Conservation (phyloP, 495 filamentous ascomycete species). For the Penicillium cataractarum region DNA sequence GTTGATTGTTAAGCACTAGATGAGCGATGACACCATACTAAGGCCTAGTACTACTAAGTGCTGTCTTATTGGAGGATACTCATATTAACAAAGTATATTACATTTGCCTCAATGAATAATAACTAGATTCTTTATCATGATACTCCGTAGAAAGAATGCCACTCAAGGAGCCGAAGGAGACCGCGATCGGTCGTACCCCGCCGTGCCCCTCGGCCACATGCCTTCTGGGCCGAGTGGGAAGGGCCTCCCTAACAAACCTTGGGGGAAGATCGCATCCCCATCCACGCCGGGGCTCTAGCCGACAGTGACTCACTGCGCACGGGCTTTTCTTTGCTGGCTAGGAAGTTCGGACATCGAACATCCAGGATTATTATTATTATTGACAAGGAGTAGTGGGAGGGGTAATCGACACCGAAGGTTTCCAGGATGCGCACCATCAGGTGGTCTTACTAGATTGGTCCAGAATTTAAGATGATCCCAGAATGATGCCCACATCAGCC, state of each 20-base stretch:
- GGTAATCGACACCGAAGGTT: neutral
- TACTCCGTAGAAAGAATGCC: neutral
- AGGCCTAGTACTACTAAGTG: too few relatives aligned
- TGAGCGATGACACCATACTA: neutral
- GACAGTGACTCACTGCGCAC: constrained; percentile 34
- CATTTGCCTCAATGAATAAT: too few relatives aligned
- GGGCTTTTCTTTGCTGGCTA: constrained; percentile 4
- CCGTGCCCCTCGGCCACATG: constrained; percentile 20
- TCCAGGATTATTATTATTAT: neutral
- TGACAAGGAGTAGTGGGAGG: neutral
- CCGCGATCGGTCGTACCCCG: constrained; percentile 21
- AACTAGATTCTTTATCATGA: too few relatives aligned
- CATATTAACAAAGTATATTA: too few relatives aligned
- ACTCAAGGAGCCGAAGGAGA: neutral
- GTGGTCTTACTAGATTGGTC: constrained; percentile 16
- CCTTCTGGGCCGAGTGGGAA: constrained; percentile 4
- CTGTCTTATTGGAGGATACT: neutral
- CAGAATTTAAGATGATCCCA: constrained; percentile 17
- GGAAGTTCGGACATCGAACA: constrained; percentile 1
- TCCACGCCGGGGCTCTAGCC: constrained; percentile 19
- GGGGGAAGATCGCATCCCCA: constrained; percentile 5
- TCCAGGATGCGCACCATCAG: constrained; percentile 10
- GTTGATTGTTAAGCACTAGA: neutral
- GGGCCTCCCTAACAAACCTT: neutral
- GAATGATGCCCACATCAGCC: constrained; percentile 21